Conservation (phyloP, 139 green algal genomes). For the Axilococcus clingmanii region DNA sequence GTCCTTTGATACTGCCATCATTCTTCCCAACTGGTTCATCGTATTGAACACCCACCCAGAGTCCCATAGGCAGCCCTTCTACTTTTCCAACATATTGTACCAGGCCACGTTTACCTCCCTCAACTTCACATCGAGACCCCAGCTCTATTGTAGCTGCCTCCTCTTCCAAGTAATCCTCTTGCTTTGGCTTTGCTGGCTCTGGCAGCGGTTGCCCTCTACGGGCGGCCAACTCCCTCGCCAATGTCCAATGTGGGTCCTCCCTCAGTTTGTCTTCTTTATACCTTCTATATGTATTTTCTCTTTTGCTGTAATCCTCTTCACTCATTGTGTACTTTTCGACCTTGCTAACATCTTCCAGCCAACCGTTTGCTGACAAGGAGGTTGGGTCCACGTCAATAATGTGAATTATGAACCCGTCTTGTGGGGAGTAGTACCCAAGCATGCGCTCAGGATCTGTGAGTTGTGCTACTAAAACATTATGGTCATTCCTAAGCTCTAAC, state of each 20-base stretch:
- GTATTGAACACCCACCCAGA: constrained; percentile 88
- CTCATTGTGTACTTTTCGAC: constrained; percentile 97
- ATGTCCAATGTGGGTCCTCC: constrained; percentile 80
- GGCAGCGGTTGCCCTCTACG: constrained; percentile 30
- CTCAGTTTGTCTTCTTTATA: constrained; percentile 71
- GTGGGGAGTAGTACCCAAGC: constrained; percentile 93
- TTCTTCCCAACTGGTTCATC: constrained; percentile 97
- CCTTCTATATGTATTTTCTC: constrained; percentile 85
- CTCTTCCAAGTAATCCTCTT: constrained; percentile 31
- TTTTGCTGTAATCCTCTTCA: constrained; percentile 82
- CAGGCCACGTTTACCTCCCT: constrained; percentile 75
- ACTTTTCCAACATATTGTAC: constrained; percentile 46
- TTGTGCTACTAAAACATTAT: constrained; percentile 38
- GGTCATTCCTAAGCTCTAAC: constrained; percentile 77
- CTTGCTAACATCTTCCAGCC: constrained; percentile 92
- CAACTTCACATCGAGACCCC: constrained; percentile 76
- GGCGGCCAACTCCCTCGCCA: constrained; percentile 74
- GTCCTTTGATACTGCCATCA: constrained; percentile 78
- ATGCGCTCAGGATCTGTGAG: constrained; percentile 41
- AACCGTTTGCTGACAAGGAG: constrained; percentile 73
- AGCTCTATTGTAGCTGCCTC: constrained; percentile 40
- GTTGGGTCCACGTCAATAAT: constrained; percentile 82
- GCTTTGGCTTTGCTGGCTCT: constrained; percentile 20
- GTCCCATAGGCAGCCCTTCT: constrained; percentile 31
- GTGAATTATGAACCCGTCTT: constrained; percentile 75